Evolutionary conservation across 2,329 filamentous ascomycete genomes (phyloP), one percentile per base, ranked within the genome.

Genomic region (Fusarium tupiense): DNA sequence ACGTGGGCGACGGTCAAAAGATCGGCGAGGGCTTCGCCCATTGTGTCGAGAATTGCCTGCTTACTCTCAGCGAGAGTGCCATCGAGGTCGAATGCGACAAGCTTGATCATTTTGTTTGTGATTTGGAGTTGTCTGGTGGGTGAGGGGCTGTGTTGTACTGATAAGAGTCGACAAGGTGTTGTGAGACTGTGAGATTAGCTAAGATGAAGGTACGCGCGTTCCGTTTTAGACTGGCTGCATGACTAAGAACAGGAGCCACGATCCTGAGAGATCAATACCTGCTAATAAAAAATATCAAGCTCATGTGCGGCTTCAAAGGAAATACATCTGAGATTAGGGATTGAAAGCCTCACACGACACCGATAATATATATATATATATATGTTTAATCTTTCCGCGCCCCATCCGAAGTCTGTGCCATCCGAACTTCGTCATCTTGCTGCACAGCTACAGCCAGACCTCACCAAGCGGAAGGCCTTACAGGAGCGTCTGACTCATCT

Each of bases 51-150:
- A 24, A 68, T 57, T 20, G 65, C 63, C 24, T 68, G 65, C 29
- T 68, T 68, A 14, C 65, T 68, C 53, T 68, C 65, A 4, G 65
- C 65, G 41, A 68, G 65, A n/a, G 65, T 68, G 41, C 65, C 65
- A 38, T 68, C 65, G 19, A 68, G 63, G 37, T 68, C 65, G 35
- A 68, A 68, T 37, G 65, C 65, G 37, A 68, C 65, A 3, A 68
- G 65, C 38, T 68, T 61, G 37, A 68, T 61, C 65, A 68, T 68
- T 31, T 33, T 46, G 10, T 3, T 31, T 16, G 17, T n/a, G 24
- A 1, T 16, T 40, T 22, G 24, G 38, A 31, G 33, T n/a, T 44
- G 22, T 13, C 26, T 29, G 40, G 20, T 35, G 10, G 22, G 29
- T 50, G 64, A 67, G 62, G 52, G 46, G 60, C 17, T 58, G 38